These are phyloP conservation scores for Amaranthus hypochondriacus DNA, from an alignment of 148 eudicot species.

Conservation along the genomic window DNA sequence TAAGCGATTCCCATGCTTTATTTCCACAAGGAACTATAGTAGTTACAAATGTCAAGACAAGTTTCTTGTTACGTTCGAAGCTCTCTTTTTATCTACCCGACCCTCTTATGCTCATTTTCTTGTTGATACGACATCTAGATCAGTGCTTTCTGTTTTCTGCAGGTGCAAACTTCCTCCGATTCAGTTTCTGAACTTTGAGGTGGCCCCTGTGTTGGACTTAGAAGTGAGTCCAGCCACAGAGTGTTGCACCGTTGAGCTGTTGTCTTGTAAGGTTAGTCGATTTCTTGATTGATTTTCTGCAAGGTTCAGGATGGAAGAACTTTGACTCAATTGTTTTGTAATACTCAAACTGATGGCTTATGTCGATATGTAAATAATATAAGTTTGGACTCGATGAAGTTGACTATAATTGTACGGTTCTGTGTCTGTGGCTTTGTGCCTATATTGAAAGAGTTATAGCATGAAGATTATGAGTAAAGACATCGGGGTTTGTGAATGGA, in stretches of 20 bases:
- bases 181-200: constrained; percentile 73
- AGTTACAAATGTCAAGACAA: neutral
- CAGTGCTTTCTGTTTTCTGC: constrained; percentile 1
- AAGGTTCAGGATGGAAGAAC: neutral
- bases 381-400: neutral
- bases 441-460: neutral
- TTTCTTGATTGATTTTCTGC: neutral
- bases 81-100: neutral
- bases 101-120: neutral
- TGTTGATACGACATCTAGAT: neutral
- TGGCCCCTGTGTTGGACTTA: constrained; percentile 74
- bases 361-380: neutral
- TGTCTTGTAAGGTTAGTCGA: constrained; percentile 80
- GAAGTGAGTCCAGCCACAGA: constrained; percentile 62
- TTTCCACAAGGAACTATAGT: neutral
- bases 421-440: constrained; percentile 4
- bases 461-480: neutral
- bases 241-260: constrained; percentile 66
- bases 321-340: neutral
- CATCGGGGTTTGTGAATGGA: neutral
- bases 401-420: neutral
- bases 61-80: neutral
- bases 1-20: no score
- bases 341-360: neutral
- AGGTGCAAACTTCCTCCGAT: constrained; percentile 71